These are phyloP conservation scores for Piromyces sp. DNA, from an alignment of 192 early-diverging fungal species.

Conservation along the genomic window DNA sequence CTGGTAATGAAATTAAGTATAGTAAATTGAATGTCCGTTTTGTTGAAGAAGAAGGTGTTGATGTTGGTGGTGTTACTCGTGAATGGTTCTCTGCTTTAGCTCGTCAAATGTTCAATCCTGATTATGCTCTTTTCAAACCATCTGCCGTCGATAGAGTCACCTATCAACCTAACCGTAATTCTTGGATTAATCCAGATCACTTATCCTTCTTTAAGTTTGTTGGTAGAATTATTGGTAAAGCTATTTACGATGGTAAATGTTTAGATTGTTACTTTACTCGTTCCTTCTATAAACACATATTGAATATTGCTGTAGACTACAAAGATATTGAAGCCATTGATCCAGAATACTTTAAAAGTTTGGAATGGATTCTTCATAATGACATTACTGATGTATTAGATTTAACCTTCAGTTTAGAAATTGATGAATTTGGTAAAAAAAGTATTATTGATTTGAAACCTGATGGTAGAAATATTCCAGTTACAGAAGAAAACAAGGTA, in stretches of 20 bases:
- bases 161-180: slow-evolving; percentile 91
- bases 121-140: slow-evolving; percentile 93
- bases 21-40: slow-evolving; percentile 85
- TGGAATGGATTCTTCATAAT: slow-evolving; percentile 96
- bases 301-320: slow-evolving; percentile 81
- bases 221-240: slow-evolving; percentile 94
- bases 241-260: slow-evolving; percentile 89
- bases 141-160: slow-evolving; percentile 90
- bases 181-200: slow-evolving; percentile 83
- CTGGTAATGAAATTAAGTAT: slow-evolving; percentile 83
- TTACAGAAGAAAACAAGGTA: slow-evolving; percentile 90
- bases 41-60: slow-evolving; percentile 90
- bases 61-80: slow-evolving; percentile 90
- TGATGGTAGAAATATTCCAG: slow-evolving; percentile 66
- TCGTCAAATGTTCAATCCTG: slow-evolving; percentile 93
- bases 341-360: slow-evolving; percentile 86
- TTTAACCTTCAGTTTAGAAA: slow-evolving; percentile 82
- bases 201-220: slow-evolving; percentile 94
- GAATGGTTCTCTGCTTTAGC: slow-evolving; percentile 98
- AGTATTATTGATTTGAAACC: slow-evolving; percentile 75
- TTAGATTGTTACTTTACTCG: slow-evolving; percentile 94
- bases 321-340: slow-evolving; percentile 96
- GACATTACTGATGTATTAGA: slow-evolving; percentile 90
- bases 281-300: slow-evolving; percentile 96
- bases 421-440: slow-evolving; percentile 79